Conservation (phyloP, 495 filamentous ascomycete species). For the Mytilinidion resinicola region DNA sequence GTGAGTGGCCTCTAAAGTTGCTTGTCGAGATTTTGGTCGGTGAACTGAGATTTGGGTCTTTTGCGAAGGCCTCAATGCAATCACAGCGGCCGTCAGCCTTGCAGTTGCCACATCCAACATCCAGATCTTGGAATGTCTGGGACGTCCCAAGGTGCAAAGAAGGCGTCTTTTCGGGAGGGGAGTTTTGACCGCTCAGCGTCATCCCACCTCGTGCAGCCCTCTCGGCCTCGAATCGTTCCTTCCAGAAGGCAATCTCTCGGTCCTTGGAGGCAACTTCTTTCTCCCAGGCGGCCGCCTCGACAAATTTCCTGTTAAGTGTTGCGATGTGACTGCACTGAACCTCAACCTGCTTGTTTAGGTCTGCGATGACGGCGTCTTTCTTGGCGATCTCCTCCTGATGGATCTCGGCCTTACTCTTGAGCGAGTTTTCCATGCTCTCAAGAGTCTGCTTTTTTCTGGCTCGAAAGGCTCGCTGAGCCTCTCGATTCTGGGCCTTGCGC, state of each 20-base stretch:
- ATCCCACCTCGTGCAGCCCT: too few species aligned
- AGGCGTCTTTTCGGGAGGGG: not conserved
- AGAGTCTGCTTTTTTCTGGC: constrained; percentile 20
- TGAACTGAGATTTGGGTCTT: not conserved
- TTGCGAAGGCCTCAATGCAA: constrained; percentile 15
- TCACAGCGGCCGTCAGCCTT: constrained; percentile 12
- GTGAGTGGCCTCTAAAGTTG: too few species aligned
- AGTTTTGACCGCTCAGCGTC: too few species aligned
- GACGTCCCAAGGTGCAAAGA: not conserved
- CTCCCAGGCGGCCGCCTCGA: not conserved
- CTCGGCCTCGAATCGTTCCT: not conserved
- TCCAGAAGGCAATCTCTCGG: constrained; percentile 18
- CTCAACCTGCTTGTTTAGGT: not conserved
- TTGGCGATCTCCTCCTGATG: not conserved
- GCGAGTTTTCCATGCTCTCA: constrained; percentile 8
- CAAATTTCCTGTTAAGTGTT: not conserved
- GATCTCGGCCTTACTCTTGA: too few species aligned
- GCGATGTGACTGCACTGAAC: too few species aligned
- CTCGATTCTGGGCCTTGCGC: constrained; percentile 31
- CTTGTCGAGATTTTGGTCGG: too few species aligned
- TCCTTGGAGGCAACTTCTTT: not conserved
- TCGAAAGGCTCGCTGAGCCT: constrained; percentile 27
- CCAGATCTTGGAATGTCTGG: not conserved
- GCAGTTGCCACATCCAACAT: constrained; percentile 21
- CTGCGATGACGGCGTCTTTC: not conserved